A percentile compares a stretch with the other conserved stretches of the same genome.
Conservation (phyloP, 768 basidiomycete species). For the Kwoniella sp. region DNA sequence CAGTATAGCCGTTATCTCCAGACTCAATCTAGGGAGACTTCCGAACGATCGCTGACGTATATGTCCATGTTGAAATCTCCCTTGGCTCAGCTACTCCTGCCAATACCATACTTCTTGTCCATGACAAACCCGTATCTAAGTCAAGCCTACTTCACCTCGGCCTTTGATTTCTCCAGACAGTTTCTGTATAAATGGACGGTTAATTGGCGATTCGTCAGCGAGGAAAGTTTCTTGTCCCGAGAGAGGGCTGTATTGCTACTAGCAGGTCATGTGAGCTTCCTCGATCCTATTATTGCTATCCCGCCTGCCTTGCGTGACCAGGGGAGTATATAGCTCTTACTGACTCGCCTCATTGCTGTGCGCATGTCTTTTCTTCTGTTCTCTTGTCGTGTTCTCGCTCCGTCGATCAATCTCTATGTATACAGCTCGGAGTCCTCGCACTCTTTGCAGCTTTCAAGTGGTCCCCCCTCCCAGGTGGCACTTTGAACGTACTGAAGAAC, state of each 20-base stretch:
- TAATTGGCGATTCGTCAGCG: constrained; percentile 88
- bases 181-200: constrained; percentile 98
- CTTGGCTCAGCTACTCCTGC: constrained; percentile 65
- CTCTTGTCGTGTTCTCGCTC: no score
- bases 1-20: no score
- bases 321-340: no score
- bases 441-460: constrained; percentile 74
- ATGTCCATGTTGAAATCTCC: constrained; percentile 41
- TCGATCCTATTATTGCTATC: background rate
- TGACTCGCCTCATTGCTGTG: no score
- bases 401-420: no score
- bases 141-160: constrained; percentile 67
- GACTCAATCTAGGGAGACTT: no score
- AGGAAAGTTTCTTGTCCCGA: constrained; percentile 71
- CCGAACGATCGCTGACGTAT: no score
- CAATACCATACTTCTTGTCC: constrained; percentile 69
- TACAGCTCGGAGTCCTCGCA: constrained; percentile 59
- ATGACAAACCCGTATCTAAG: constrained; percentile 57
- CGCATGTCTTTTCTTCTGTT: no score
- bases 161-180: constrained; percentile 83
- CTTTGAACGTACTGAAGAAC: constrained; percentile 64
- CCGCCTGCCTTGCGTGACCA: background rate
- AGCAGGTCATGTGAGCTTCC: constrained; percentile 62
- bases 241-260: constrained; percentile 68
- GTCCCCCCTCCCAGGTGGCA: constrained; percentile 73